phyloP scores from a whole-genome alignment of 345 rosid species.

The Geranium rotundifolium region DNA sequence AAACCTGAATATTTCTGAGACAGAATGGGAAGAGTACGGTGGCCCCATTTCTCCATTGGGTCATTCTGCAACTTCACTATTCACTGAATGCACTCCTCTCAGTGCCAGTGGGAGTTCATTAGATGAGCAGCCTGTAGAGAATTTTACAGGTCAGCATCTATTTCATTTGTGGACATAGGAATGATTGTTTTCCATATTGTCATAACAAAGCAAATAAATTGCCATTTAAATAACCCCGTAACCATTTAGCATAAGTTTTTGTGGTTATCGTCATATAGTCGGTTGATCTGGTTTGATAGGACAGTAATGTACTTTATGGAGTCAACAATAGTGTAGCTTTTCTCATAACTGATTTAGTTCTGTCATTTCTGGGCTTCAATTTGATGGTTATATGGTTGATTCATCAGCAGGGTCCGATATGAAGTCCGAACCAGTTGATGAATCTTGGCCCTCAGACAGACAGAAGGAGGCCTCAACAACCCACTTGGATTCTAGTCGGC shows the following conservation, averaged over 20 bases:
- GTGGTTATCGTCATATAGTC: no score
- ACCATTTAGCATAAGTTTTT: no score
- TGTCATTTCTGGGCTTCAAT: background rate
- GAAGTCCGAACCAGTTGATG: constrained; percentile 35
- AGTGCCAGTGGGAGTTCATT: constrained; percentile 45
- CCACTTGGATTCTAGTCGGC: constrained; percentile 21
- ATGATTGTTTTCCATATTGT: background rate
- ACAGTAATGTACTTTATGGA: no score
- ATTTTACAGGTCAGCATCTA: constrained; percentile 33
- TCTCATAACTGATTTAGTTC: no score
- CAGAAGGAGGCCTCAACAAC: constrained; percentile 17
- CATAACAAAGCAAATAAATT: no score
- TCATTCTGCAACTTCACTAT: constrained; percentile 47
- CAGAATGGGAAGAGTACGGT: constrained; percentile 52
- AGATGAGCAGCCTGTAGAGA: constrained; percentile 45
- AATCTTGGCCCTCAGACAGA: constrained; percentile 23
- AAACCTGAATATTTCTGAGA: constrained; percentile 31
- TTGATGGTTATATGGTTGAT: background rate
- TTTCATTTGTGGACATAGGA: background rate
- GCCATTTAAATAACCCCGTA: no score
- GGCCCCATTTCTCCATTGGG: constrained; percentile 51
- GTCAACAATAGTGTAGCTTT: no score
- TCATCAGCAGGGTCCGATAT: constrained; percentile 24
- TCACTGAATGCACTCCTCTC: constrained; percentile 10
- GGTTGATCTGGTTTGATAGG: no score